phyloP scores from a whole-genome alignment of 306 rosid species.

The Alnus glutinosa region DNA sequence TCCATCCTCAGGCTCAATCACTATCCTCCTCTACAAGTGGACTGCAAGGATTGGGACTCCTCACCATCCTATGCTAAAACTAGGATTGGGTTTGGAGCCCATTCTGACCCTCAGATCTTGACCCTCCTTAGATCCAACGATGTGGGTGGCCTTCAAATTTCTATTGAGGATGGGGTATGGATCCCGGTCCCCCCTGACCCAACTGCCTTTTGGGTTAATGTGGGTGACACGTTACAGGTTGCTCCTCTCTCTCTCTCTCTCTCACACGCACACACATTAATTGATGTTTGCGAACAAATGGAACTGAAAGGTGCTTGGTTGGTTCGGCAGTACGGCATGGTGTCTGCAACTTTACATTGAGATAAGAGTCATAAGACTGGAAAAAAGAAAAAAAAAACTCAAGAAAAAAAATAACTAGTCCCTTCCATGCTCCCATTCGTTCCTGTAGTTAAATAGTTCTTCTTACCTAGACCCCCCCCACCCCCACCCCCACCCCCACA shows the following conservation, averaged over 20 bases:
- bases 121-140: conserved; percentile 80
- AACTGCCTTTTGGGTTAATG: conserved; percentile 65
- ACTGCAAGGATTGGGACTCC: conserved; percentile 24
- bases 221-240: conserved; percentile 78
- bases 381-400: no score
- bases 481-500: no score
- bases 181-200: conserved; percentile 77
- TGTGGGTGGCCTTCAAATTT: conserved; percentile 77
- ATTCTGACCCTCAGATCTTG: conserved; percentile 89
- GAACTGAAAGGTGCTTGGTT: not conserved
- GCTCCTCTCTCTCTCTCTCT: not conserved
- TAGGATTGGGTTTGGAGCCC: conserved; percentile 73
- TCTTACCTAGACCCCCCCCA: no score
- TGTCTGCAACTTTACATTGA: not conserved
- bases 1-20: conserved; percentile 75
- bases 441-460: not conserved
- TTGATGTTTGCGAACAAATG: not conserved
- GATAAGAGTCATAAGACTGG: no score
- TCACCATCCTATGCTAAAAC: conserved; percentile 21
- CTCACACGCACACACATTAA: not conserved
- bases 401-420: not conserved
- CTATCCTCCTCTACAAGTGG: conserved; percentile 54
- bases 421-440: not conserved
- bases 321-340: no score
- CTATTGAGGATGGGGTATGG: conserved; percentile 58